These are phyloP conservation scores for Sicyos baderoa DNA, from an alignment of 306 rosid genomes.

Conservation along the genomic window DNA sequence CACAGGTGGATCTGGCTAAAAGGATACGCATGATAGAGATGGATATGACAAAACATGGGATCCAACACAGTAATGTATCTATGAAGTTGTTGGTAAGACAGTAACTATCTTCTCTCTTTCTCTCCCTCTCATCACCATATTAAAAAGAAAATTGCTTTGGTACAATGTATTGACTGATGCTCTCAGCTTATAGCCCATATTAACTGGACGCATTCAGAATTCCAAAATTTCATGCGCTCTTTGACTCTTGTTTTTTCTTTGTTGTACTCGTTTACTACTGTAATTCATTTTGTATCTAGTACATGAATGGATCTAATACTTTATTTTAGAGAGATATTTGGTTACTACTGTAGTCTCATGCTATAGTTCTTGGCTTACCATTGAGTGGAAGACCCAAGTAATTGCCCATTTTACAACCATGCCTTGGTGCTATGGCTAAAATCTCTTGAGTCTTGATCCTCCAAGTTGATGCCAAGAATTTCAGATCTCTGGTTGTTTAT, in stretches of 20 bases:
- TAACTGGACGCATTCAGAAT: not conserved
- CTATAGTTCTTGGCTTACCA: no score
- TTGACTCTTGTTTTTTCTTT: not conserved
- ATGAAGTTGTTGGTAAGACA: conserved; percentile 47
- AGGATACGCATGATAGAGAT: conserved; percentile 66
- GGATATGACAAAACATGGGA: conserved; percentile 55
- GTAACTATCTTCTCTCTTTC: conserved; percentile 11
- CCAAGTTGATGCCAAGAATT: no score
- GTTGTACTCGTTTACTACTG: not conserved
- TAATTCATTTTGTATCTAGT: not conserved
- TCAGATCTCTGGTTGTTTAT: no score
- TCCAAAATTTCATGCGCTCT: not conserved
- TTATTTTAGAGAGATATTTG: no score
- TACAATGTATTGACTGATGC: not conserved
- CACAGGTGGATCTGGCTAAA: conserved; percentile 49
- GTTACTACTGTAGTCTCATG: no score
- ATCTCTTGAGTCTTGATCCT: no score
- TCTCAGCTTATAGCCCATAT: not conserved
- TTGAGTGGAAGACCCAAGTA: no score
- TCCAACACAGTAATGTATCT: conserved; percentile 62
- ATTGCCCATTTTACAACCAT: no score
- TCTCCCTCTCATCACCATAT: not conserved
- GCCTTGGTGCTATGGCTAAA: no score
- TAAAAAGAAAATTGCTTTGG: not conserved
- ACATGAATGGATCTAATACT: not conserved